phyloP scores from a whole-genome alignment of 345 rosid genomes.

The Citrus australasica region DNA sequence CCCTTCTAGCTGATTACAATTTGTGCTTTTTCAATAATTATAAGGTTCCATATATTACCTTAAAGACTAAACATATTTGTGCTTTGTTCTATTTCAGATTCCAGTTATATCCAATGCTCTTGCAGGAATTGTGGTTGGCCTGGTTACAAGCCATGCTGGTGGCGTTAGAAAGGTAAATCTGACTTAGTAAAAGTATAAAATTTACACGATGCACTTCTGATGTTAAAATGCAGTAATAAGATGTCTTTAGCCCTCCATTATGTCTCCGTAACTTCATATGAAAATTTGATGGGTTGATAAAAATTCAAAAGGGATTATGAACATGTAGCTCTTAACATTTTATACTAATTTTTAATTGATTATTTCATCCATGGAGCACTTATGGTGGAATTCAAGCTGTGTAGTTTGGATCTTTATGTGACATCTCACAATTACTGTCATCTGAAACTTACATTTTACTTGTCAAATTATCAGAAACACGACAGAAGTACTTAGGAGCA shows the following conservation, averaged over 20 bases:
- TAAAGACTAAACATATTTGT: background rate
- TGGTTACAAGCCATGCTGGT: slow-evolving; percentile 91
- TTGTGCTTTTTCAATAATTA: background rate
- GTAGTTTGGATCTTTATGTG: background rate
- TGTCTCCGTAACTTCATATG: background rate
- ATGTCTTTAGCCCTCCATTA: background rate
- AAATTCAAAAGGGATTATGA: background rate
- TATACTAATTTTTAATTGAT: background rate
- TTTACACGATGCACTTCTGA: background rate
- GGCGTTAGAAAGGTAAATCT: slow-evolving; percentile 90
- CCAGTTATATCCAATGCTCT: slow-evolving; percentile 79
- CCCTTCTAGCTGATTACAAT: background rate
- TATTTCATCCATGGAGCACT: background rate
- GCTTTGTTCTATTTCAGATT: slow-evolving; percentile 43
- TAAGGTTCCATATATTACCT: background rate
- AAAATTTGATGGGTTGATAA: background rate
- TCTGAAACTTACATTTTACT: background rate
- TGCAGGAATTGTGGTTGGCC: slow-evolving; percentile 96
- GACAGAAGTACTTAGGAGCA: background rate
- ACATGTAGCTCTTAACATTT: background rate
- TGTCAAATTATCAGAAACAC: background rate
- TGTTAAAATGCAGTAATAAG: background rate
- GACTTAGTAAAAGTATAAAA: background rate
- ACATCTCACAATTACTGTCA: background rate
- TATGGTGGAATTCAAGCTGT: background rate